Conservation (phyloP, 441 rosid genomes). For the Jatropha podagrica region DNA sequence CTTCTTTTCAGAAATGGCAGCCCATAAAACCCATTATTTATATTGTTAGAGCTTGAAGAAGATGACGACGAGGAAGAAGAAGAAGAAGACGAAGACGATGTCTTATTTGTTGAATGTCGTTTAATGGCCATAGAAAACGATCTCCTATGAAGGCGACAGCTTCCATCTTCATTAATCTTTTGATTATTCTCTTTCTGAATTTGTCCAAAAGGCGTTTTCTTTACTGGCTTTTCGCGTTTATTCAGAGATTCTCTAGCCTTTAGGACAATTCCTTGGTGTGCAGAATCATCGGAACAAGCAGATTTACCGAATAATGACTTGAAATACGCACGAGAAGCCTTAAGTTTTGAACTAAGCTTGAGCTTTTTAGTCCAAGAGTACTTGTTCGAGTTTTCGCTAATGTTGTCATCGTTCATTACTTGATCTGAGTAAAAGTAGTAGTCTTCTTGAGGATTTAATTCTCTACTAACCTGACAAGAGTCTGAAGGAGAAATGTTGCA, state of each 20-base stretch:
- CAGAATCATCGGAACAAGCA: slow-evolving; percentile 47
- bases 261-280: slow-evolving; percentile 45
- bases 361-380: slow-evolving; percentile 67
- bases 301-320: slow-evolving; percentile 69
- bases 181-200: slow-evolving; percentile 33
- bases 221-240: slow-evolving; percentile 32
- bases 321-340: slow-evolving; percentile 68
- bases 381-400: slow-evolving; percentile 47
- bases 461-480: slow-evolving; percentile 70
- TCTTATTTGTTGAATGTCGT: slow-evolving; percentile 48
- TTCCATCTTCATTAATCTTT: slow-evolving; percentile 34
- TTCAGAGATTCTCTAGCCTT: slow-evolving; percentile 33
- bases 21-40: slow-evolving; percentile 47
- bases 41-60: slow-evolving; percentile 51
- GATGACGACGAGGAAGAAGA: slow-evolving; percentile 48
- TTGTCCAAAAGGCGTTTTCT: slow-evolving; percentile 53
- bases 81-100: slow-evolving; percentile 46
- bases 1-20: slow-evolving; percentile 66
- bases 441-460: slow-evolving; percentile 58
- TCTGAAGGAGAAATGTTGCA: slow-evolving; percentile 41
- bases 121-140: slow-evolving; percentile 77
- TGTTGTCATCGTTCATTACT: slow-evolving; percentile 12
- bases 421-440: slow-evolving; percentile 41
- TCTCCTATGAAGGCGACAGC: slow-evolving; percentile 48
- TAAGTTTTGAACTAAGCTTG: slow-evolving; percentile 64